Base-by-base conservation (phyloP, 2,329 filamentous ascomycete species). In the Sclerotinia sclerotiorum region DNA sequence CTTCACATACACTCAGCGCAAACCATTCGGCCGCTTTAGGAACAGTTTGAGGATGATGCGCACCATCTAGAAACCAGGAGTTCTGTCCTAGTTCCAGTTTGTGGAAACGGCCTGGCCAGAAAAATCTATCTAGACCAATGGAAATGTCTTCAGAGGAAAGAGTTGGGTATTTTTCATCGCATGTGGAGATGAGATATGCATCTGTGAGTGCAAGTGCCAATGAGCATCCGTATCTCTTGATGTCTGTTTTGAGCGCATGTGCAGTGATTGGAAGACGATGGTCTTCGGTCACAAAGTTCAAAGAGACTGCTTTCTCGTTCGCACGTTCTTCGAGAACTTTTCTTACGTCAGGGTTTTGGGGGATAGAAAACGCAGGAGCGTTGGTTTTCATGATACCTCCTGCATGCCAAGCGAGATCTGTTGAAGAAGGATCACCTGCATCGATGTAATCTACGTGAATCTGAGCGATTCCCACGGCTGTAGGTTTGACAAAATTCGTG, bases 1-100 rank as follows among this genome's bases (percentile, higher is more conserved):
- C 84, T 81, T 24, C 77, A 29, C 42, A 58, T 2, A 58, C 64
- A 24, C 54, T 60, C 29, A 51, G 13, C 76, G 5, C 87, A 86
- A 97, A 97, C 93, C 93, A 97, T 70, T 86, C 84, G 0, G 89
- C 90, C 5, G 92, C 92, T 73, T 91, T 85, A 73, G 90, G 87
- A 65, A 98, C 88, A 76, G 93, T 97, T 76, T 97, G 93, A 1
- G 91, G 83, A 0, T 74, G 75, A 65, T 75, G 73, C 0, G 73
- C 74, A 35, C 68, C 67, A 70, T 76, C 74, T 27, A 75, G 56
- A 62, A 69, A 74, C 73, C 74, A 76, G 19, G 71, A 65, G n/a
- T 70, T 72, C 19, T 73, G 70, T 4, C 81, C 81, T 68, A 87
- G 84, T 5, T 78, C 73, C 72, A 85, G 84, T 63, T 84, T 79